A percentile compares a stretch with the other conserved stretches of the same genome.
These are phyloP conservation scores for Suhomyces sp. DNA, from an alignment of 805 yeast species.

Conservation along the genomic window DNA sequence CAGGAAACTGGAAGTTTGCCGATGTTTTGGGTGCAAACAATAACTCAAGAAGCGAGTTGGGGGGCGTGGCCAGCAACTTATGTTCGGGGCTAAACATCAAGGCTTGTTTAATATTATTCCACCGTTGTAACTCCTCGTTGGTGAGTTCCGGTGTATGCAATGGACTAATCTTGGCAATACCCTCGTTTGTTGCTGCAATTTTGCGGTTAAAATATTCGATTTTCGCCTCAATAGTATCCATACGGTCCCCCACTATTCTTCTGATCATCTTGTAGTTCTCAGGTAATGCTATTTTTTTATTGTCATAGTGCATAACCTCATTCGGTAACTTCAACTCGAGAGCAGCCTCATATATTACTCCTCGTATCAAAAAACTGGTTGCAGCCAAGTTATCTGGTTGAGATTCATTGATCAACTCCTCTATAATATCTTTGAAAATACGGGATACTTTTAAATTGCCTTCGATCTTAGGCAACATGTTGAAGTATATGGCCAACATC, in stretches of 20 bases:
- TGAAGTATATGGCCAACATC: constrained; percentile 8
- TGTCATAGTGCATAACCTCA: constrained; percentile 8
- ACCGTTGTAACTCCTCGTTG: neutral
- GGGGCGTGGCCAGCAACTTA: neutral
- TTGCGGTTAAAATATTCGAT: neutral
- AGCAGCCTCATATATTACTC: constrained; percentile 10
- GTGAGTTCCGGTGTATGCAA: neutral
- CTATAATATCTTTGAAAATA: constrained; percentile 9
- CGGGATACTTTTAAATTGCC: neutral
- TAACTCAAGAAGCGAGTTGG: neutral
- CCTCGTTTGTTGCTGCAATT: neutral
- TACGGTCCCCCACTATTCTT: constrained; percentile 6
- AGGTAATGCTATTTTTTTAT: constrained; percentile 3
- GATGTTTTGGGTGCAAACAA: constrained; percentile 2
- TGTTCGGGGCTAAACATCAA: neutral
- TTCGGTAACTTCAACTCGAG: constrained; percentile 7
- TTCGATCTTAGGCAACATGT: constrained; percentile 1
- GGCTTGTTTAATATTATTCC: neutral
- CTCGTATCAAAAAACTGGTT: constrained; percentile 8
- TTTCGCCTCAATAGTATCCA: constrained; percentile 9
- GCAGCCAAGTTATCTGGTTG: neutral
- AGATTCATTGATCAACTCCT: constrained; percentile 4
- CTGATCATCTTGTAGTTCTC: constrained; percentile 11
- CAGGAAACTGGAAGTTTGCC: constrained; percentile 5
- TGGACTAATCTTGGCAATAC: too few species aligned